phyloP scores from a whole-genome alignment of 257 asterid species.

The Salvia hispanica region DNA sequence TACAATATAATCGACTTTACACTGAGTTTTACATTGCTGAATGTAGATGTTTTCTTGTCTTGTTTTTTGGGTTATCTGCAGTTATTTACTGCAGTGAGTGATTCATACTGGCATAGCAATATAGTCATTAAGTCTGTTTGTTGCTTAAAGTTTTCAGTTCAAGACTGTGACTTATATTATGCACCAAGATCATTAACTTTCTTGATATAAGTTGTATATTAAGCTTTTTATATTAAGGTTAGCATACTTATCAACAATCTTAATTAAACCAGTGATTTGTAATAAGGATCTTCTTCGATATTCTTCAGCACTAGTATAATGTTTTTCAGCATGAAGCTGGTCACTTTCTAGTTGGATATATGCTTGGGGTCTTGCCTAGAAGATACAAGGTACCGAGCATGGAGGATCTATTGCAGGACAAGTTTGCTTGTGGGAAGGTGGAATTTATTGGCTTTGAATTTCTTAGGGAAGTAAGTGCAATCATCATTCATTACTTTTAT shows the following conservation, averaged over 20 bases:
- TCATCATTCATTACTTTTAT: conserved; percentile 13
- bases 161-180: not conserved
- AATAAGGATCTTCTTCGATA: conserved; percentile 5
- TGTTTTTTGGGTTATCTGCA: not conserved
- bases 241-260: not conserved
- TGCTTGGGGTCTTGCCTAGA: conserved; percentile 71
- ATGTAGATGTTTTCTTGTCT: not conserved
- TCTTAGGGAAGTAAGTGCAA: conserved; percentile 55
- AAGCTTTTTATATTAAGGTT: not conserved
- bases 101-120: not conserved
- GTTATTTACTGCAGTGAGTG: not conserved
- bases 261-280: not conserved
- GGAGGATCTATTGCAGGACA: conserved; percentile 57
- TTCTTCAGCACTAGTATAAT: not conserved
- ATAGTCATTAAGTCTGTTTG: not conserved
- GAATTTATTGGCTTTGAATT: conserved; percentile 68
- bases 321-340: conserved; percentile 80
- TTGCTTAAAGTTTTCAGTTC: not conserved
- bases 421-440: conserved; percentile 57
- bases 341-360: conserved; percentile 72
- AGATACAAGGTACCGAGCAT: conserved; percentile 60
- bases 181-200: not conserved
- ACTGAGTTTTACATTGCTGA: not conserved
- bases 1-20: not conserved
- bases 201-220: not conserved